These are phyloP conservation scores for Ustilago crameri DNA, from an alignment of 1,284 basidiomycete genomes.

Conservation along the genomic window DNA sequence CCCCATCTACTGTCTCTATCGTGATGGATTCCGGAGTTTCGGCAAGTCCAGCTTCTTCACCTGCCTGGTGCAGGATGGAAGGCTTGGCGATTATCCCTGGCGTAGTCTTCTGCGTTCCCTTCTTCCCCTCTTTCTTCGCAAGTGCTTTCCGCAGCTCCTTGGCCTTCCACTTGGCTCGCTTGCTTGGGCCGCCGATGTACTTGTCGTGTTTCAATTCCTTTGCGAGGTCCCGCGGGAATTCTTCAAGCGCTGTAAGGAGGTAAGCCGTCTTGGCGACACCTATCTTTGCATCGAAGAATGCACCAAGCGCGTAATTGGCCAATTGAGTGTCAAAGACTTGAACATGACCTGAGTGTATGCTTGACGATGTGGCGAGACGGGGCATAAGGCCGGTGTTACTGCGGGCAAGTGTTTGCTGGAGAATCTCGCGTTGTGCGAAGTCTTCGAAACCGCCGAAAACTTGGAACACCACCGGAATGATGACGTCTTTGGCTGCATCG, in stretches of 20 bases:
- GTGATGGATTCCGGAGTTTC: background rate
- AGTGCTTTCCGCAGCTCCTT: conserved; percentile 37
- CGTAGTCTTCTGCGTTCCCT: conserved; percentile 38
- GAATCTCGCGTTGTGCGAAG: conserved; percentile 56
- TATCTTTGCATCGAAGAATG: conserved; percentile 40
- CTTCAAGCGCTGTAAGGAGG: conserved; percentile 15
- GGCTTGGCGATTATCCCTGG: conserved; percentile 29
- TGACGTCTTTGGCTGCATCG: conserved; percentile 4
- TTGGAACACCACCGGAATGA: conserved; percentile 27
- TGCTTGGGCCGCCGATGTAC: conserved; percentile 36
- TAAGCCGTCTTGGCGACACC: conserved; percentile 42
- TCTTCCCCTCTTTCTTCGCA: conserved; percentile 31
- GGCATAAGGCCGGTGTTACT: background rate
- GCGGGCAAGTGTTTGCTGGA: conserved; percentile 31
- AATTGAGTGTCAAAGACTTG: conserved; percentile 15
- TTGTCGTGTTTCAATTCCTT: conserved; percentile 46
- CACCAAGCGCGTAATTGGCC: conserved; percentile 8
- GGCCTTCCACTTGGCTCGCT: conserved; percentile 39
- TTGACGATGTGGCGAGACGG: conserved; percentile 18
- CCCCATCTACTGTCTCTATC: too few relatives aligned
- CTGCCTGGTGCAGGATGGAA: conserved; percentile 5
- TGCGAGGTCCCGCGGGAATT: conserved; percentile 36
- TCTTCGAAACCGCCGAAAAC: conserved; percentile 60
- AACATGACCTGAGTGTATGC: conserved; percentile 55
- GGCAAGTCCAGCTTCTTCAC: conserved; percentile 3